Evolutionary conservation across 2,329 filamentous ascomycete species (phyloP).

Genomic region (Talaromyces amestolkiae): DNA sequence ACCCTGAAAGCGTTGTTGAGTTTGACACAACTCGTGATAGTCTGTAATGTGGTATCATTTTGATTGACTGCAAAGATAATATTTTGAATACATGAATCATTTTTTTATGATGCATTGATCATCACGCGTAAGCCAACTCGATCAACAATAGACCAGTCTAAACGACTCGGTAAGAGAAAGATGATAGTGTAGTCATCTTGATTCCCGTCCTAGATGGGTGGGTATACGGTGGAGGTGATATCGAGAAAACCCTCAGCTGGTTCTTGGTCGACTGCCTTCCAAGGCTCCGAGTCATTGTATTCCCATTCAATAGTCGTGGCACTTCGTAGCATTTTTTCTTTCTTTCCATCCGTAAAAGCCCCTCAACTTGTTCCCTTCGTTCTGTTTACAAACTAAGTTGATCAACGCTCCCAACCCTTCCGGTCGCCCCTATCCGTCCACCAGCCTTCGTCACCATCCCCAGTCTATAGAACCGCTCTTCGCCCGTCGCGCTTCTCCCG

Average conservation of each 20-base stretch:
- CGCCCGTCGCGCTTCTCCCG: slow-evolving; percentile 46
- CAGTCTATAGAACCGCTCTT: slow-evolving; percentile 50
- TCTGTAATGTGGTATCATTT: background rate
- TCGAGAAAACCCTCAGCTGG: background rate
- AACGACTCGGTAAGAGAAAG: background rate
- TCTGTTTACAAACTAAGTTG: slow-evolving; percentile 46
- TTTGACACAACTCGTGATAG: background rate
- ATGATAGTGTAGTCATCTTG: background rate
- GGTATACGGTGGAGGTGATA: background rate
- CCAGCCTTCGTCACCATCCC: slow-evolving; percentile 49
- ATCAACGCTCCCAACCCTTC: slow-evolving; percentile 48
- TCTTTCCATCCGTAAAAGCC: background rate
- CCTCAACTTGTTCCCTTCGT: background rate
- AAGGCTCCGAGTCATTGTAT: background rate
- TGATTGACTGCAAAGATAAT: background rate
- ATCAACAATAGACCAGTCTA: background rate
- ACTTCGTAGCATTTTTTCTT: background rate
- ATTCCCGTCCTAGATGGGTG: background rate
- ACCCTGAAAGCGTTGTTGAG: no score
- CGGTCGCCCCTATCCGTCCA: slow-evolving; percentile 41
- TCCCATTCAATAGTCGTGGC: background rate
- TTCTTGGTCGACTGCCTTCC: background rate
- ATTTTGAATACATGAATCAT: slow-evolving; percentile 6
- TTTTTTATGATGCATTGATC: background rate
- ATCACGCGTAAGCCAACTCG: background rate